Evolutionary conservation across 1,139 yeast species (phyloP).

Genomic region (Hansenula anomala): DNA sequence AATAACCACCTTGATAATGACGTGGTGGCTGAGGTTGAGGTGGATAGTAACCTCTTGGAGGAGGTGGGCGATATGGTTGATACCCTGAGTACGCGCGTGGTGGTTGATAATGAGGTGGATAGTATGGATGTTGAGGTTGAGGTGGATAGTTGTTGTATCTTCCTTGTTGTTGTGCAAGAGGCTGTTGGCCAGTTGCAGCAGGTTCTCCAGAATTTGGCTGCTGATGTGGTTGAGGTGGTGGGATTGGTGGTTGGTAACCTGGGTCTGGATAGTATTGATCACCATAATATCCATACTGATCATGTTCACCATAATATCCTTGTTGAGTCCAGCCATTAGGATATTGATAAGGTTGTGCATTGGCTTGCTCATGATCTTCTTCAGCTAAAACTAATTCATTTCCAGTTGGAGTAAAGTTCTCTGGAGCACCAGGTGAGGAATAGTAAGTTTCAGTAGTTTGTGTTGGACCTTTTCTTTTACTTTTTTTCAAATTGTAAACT

Average conservation of each 20-base stretch:
- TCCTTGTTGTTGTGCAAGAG: background rate
- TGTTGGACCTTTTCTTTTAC: conserved; percentile 6
- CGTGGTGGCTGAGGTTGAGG: conserved; percentile 1
- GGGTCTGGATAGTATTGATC: background rate
- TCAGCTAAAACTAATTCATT: background rate
- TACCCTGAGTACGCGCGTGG: no score
- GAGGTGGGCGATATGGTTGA: background rate
- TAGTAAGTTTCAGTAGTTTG: background rate
- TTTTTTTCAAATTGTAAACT: conserved; percentile 9
- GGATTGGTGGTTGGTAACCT: background rate
- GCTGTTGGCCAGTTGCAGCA: background rate
- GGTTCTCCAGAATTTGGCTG: background rate
- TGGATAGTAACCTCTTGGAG: background rate
- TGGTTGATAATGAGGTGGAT: background rate
- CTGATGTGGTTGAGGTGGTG: background rate
- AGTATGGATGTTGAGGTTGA: conserved; percentile 1
- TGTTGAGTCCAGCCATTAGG: no score
- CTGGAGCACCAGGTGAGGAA: background rate
- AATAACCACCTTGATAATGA: background rate
- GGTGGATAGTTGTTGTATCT: no score
- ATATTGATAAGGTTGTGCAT: no score
- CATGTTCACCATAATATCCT: no score
- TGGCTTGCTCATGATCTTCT: background rate
- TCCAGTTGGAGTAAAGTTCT: background rate
- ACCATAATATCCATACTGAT: background rate